Evolutionary conservation across 768 basidiomycete genomes (phyloP).

Genomic region (Sarcodon sp.): DNA sequence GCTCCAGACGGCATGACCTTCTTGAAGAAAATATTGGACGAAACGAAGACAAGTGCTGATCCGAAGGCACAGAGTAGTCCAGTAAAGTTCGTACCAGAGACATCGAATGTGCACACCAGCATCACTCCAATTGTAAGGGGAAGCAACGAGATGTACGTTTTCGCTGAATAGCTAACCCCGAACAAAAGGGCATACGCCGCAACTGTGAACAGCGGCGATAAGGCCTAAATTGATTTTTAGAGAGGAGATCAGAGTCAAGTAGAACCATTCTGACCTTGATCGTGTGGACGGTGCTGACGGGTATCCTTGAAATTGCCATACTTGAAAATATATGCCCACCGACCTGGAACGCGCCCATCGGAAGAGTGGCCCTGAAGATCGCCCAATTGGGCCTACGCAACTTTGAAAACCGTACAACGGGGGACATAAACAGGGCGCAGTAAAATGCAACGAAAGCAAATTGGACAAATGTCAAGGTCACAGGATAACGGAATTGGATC

Average conservation of each 20-base stretch:
- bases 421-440: slow-evolving; percentile 78
- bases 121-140: slow-evolving; percentile 95
- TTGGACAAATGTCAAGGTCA: slow-evolving; percentile 96
- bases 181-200: slow-evolving; percentile 91
- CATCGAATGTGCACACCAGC: slow-evolving; percentile 91
- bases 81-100: slow-evolving; percentile 72
- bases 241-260: not conserved
- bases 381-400: slow-evolving; percentile 58
- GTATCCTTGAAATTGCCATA: slow-evolving; percentile 92
- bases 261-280: slow-evolving; percentile 61
- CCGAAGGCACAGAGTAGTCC: slow-evolving; percentile 96
- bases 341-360: slow-evolving; percentile 97
- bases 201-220: slow-evolving; percentile 96
- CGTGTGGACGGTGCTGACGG: slow-evolving; percentile 96
- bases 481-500: slow-evolving; percentile 84
- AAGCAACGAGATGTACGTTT: slow-evolving; percentile 88
- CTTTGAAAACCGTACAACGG: slow-evolving; percentile 49
- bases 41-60: slow-evolving; percentile 92
- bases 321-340: slow-evolving; percentile 97
- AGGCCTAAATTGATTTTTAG: slow-evolving; percentile 41
- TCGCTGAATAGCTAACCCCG: slow-evolving; percentile 82
- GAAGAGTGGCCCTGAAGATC: slow-evolving; percentile 70
- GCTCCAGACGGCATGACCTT: slow-evolving; percentile 77
- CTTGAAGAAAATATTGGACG: slow-evolving; percentile 98
- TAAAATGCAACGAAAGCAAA: slow-evolving; percentile 89